Evolutionary conservation across 2,329 filamentous ascomycete genomes (phyloP).

Genomic region (Fusarium sp.): DNA sequence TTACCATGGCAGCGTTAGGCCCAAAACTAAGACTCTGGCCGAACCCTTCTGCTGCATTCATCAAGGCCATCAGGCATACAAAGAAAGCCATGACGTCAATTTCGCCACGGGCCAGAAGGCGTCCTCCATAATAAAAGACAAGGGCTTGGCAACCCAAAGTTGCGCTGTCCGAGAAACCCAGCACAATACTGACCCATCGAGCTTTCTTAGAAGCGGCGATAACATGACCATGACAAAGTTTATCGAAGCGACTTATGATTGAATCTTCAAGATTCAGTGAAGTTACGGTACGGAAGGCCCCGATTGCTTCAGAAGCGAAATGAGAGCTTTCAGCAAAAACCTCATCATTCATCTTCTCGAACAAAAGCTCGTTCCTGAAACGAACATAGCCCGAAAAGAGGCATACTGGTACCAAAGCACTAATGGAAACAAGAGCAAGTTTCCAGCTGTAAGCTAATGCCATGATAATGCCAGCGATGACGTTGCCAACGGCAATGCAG

Average conservation of each 20-base stretch:
- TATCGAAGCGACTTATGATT: slow-evolving; percentile 72
- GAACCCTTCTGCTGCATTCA: not conserved
- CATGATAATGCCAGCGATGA: slow-evolving; percentile 76
- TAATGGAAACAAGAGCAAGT: slow-evolving; percentile 76
- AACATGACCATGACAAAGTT: slow-evolving; percentile 73
- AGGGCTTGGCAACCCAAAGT: slow-evolving; percentile 75
- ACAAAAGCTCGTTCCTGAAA: slow-evolving; percentile 72
- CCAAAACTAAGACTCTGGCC: slow-evolving; percentile 71
- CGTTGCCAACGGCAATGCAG: slow-evolving; percentile 74
- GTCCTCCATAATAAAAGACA: slow-evolving; percentile 77
- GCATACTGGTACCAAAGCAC: slow-evolving; percentile 69
- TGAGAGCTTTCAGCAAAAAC: slow-evolving; percentile 81
- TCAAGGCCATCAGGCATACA: slow-evolving; percentile 65
- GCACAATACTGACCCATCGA: slow-evolving; percentile 74
- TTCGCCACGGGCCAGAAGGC: slow-evolving; percentile 68
- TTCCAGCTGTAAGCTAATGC: slow-evolving; percentile 85
- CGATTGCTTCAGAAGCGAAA: slow-evolving; percentile 81
- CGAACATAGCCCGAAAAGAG: slow-evolving; percentile 66
- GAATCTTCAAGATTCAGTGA: slow-evolving; percentile 79
- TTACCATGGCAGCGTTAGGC: slow-evolving; percentile 74
- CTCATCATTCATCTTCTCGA: slow-evolving; percentile 76
- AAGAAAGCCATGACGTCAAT: slow-evolving; percentile 65
- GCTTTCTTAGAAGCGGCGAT: slow-evolving; percentile 72
- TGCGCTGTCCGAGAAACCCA: slow-evolving; percentile 78
- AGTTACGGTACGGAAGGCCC: slow-evolving; percentile 80